Percentiles rank a stretch among this genome's conserved stretches.
These are phyloP conservation scores for Cronartium quercuum DNA, from an alignment of 1,284 basidiomycete species.

Conservation along the genomic window DNA sequence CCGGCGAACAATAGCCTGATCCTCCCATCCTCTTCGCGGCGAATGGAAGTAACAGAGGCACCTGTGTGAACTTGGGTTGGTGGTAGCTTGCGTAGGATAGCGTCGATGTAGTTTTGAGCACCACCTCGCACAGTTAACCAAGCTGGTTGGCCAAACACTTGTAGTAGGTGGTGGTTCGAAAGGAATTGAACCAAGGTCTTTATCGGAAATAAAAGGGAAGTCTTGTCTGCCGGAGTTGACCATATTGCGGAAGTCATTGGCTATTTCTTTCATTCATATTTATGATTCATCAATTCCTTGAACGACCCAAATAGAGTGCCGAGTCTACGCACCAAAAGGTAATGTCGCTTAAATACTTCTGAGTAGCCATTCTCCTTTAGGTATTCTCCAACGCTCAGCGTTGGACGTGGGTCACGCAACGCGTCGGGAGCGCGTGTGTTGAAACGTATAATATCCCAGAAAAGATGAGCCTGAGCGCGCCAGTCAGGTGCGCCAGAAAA, in stretches of 20 bases:
- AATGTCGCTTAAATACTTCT: slow-evolving; percentile 65
- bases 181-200: slow-evolving; percentile 67
- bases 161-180: slow-evolving; percentile 72
- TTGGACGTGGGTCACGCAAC: slow-evolving; percentile 47
- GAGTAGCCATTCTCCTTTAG: slow-evolving; percentile 64
- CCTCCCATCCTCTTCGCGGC: slow-evolving; percentile 4
- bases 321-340: slow-evolving; percentile 62
- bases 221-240: slow-evolving; percentile 69
- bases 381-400: slow-evolving; percentile 65
- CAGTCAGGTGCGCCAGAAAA: slow-evolving; percentile 59
- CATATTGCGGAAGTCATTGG: slow-evolving; percentile 76
- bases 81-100: slow-evolving; percentile 59
- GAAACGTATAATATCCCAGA: slow-evolving; percentile 72
- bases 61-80: slow-evolving; percentile 58
- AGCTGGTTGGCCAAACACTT: slow-evolving; percentile 65
- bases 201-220: slow-evolving; percentile 66
- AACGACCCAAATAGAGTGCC: slow-evolving; percentile 6
- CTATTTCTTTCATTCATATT: slow-evolving; percentile 49
- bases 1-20: slow-evolving; percentile 52
- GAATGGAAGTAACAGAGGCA: slow-evolving; percentile 54
- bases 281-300: neutral
- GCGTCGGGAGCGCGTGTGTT: slow-evolving; percentile 60
- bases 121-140: slow-evolving; percentile 73
- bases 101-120: slow-evolving; percentile 62
- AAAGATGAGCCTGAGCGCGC: slow-evolving; percentile 64